These are phyloP conservation scores for Dryas integrifolia DNA, from an alignment of 331 rosid genomes.

Conservation along the genomic window DNA sequence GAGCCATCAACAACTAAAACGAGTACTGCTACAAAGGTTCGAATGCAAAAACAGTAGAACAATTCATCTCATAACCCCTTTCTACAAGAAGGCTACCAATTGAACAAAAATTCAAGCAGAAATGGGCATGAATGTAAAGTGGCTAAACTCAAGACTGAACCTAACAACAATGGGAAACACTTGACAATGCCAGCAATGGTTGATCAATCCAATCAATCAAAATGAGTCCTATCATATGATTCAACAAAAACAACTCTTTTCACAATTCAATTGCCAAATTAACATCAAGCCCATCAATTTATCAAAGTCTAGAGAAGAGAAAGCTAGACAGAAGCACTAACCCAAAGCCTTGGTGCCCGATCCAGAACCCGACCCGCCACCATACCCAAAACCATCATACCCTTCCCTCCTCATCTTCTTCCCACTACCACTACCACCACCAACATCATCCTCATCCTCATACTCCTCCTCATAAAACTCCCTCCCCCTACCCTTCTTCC, in stretches of 20 bases:
- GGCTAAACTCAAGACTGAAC: neutral
- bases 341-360: slow-evolving; percentile 69
- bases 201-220: neutral
- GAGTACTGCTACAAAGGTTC: neutral
- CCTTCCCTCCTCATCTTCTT: slow-evolving; percentile 79
- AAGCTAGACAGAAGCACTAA: slow-evolving; percentile 35
- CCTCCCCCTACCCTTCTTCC: slow-evolving; percentile 72
- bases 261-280: neutral
- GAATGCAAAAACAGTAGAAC: neutral
- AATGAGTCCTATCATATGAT: neutral
- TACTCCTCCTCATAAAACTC: slow-evolving; percentile 75
- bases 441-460: slow-evolving; percentile 70
- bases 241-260: neutral
- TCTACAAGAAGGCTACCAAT: neutral
- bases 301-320: neutral
- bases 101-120: neutral
- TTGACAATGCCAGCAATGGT: neutral
- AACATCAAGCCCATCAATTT: neutral
- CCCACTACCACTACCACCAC: slow-evolving; percentile 50
- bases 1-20: neutral
- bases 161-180: neutral
- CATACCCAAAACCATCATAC: slow-evolving; percentile 55
- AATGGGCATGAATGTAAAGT: neutral
- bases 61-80: neutral
- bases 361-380: slow-evolving; percentile 49